Conservation (phyloP, 164 flowering plant genomes). For the Annona squamosa region DNA sequence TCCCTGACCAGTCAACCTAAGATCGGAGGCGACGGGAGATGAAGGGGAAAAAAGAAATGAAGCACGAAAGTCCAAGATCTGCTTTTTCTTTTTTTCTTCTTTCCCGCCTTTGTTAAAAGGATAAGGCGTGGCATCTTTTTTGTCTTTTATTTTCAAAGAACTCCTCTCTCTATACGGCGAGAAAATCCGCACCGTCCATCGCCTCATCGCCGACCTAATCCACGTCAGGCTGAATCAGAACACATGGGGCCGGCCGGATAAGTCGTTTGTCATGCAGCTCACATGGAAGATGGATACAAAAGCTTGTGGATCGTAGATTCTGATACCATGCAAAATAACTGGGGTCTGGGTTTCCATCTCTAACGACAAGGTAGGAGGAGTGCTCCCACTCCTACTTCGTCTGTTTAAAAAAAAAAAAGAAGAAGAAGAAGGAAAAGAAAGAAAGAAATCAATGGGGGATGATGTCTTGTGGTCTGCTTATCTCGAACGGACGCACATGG, state of each 20-base stretch:
- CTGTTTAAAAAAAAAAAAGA: too few relatives aligned
- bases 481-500: slow-evolving; percentile 4
- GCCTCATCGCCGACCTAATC: neutral
- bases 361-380: neutral
- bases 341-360: neutral
- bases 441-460: neutral
- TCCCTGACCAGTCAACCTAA: neutral
- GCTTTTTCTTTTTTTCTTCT: neutral
- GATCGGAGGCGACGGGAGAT: neutral
- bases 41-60: too few relatives aligned
- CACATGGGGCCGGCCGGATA: neutral
- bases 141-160: neutral
- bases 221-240: neutral
- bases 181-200: neutral
- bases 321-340: neutral
- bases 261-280: neutral
- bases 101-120: neutral
- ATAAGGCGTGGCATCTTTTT: neutral
- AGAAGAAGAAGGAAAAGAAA: too few relatives aligned
- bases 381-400: neutral
- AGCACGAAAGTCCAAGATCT: neutral
- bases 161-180: neutral
- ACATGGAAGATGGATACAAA: neutral
- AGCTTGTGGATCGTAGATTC: neutral
- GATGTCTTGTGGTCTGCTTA: neutral